These are phyloP conservation scores for Dunaliella primolecta DNA, from an alignment of 139 green algal species.

Conservation along the genomic window DNA sequence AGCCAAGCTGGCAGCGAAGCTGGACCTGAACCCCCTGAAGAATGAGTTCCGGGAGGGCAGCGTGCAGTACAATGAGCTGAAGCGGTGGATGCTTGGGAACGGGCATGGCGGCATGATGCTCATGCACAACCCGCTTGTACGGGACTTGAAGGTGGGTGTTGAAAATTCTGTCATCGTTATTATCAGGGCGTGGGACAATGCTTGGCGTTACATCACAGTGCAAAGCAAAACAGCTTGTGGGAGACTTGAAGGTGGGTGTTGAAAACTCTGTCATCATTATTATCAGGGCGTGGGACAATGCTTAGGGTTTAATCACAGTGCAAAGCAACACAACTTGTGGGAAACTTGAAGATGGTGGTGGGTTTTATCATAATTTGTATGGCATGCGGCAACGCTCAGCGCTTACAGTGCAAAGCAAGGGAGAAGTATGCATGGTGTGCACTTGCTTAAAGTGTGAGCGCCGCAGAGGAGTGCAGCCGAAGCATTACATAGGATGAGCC, in stretches of 20 bases:
- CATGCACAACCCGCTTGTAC: conserved; percentile 7
- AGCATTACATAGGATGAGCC: too few species aligned
- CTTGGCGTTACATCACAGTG: too few species aligned
- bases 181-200: neutral
- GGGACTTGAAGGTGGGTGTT: conserved; percentile 7
- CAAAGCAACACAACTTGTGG: neutral
- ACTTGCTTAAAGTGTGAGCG: too few species aligned
- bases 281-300: neutral
- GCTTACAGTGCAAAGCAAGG: too few species aligned
- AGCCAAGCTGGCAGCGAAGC: neutral
- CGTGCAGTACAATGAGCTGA: conserved; percentile 16
- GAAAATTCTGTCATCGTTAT: too few species aligned
- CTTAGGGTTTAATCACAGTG: too few species aligned
- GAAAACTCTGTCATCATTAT: too few species aligned
- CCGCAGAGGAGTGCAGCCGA: too few species aligned
- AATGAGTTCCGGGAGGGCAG: conserved; percentile 4
- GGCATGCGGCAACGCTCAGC: too few species aligned
- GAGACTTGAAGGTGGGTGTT: conserved; percentile 6
- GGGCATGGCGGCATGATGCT: conserved; percentile 9
- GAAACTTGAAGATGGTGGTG: neutral
- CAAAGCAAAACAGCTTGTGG: neutral
- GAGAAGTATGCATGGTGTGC: too few species aligned
- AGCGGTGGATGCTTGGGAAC: conserved; percentile 8
- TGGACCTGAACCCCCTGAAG: conserved; percentile 11
- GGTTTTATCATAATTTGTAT: too few species aligned